A percentile compares a stretch with the other conserved stretches of the same genome.
Conservation (phyloP, 768 basidiomycete species). For the Pleurotus tuoliensis region DNA sequence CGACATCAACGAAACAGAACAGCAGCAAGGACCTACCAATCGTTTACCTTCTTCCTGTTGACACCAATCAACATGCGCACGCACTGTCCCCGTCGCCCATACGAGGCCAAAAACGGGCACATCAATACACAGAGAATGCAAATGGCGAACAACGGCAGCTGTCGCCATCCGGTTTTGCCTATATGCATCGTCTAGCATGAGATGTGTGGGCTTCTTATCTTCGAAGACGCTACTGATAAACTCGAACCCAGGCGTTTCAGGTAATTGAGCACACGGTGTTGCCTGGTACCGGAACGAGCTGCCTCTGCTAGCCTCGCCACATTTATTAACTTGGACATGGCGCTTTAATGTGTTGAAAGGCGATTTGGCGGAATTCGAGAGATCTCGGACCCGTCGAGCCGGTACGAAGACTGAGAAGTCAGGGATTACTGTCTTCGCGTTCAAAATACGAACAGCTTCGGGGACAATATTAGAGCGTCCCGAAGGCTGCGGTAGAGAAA, state of each 20-base stretch:
- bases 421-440: slow-evolving; percentile 42
- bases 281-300: slow-evolving; percentile 50
- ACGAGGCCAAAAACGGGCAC: slow-evolving; percentile 51
- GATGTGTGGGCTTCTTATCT: slow-evolving; percentile 54
- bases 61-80: slow-evolving; percentile 57
- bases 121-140: slow-evolving; percentile 40
- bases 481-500: slow-evolving; percentile 45
- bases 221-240: slow-evolving; percentile 55
- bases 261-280: slow-evolving; percentile 44
- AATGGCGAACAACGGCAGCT: slow-evolving; percentile 44
- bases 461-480: slow-evolving; percentile 19
- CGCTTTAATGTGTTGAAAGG: slow-evolving; percentile 45
- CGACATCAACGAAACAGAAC: background rate
- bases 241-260: slow-evolving; percentile 45
- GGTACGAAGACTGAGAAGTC: slow-evolving; percentile 49
- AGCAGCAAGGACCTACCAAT: slow-evolving; percentile 25
- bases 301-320: slow-evolving; percentile 33
- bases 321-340: slow-evolving; percentile 29
- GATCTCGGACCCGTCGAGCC: slow-evolving; percentile 25
- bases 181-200: slow-evolving; percentile 48
- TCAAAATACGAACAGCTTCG: slow-evolving; percentile 34
- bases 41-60: slow-evolving; percentile 23
- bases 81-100: slow-evolving; percentile 48
- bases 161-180: slow-evolving; percentile 57
- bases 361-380: slow-evolving; percentile 42